Evolutionary conservation across 306 rosid genomes (phyloP), one percentile per base, ranked within the genome.

Genomic region (Castanea mollissima): DNA sequence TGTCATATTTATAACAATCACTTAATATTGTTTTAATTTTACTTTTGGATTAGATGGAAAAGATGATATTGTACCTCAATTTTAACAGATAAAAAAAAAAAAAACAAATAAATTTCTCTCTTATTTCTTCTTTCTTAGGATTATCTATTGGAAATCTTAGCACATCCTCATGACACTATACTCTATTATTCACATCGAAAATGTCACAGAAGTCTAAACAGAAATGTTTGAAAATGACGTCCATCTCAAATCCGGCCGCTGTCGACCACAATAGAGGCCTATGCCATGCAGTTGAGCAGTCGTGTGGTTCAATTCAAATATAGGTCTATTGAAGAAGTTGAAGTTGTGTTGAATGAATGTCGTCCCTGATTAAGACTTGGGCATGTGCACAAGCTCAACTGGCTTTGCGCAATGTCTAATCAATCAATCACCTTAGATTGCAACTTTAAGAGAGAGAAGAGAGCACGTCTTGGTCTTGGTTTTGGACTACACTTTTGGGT

Each of bases 381-480:
- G 51, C 52, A 68, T 68, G 72, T 68, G 72, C 52, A 11, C 59
- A 74, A 67, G 29, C 69, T 31, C 20, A 5, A 18, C 44, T 44
- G 69, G 75, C 75, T 80, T 68, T 59, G 60, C 57, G 67, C 31
- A 56, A 41, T 23, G 82, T 81, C 80, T 60, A 21, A 70, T 81
- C 84, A 69, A 76, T 81, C 80, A 76, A 76, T 81, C 74, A 14
- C 1, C 51, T 29, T 52, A 35, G 75, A 80, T 80, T 74, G 34
- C 19, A 67, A 71, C 77, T 16, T 15, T 21, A 1, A 54, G 20
- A 5, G 20, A 19, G 71, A 16, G 46, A 14, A 15, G 34, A 12
- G 4, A 34, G 68, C 6, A 34, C 18, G 60, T 76, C 6, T 52
- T 25, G 67, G 55, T 57, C 44, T 51, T 67, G 68, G 54, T 41